phyloP scores from a whole-genome alignment of 441 rosid genomes.

The Eugenia klotzschiana region DNA sequence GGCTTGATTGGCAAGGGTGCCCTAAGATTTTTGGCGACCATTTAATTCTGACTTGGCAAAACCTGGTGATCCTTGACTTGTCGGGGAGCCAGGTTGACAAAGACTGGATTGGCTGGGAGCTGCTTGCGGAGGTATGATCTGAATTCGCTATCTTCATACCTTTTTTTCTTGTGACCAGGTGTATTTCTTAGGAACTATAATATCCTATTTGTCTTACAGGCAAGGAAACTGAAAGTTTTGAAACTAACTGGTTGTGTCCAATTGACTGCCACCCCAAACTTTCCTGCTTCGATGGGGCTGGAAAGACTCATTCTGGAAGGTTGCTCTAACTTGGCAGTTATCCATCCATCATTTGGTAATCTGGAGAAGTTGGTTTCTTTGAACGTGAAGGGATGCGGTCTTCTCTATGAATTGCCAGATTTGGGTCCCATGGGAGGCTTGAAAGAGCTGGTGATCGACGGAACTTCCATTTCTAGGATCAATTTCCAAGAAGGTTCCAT shows the following conservation, averaged over 20 bases:
- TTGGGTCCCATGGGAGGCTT: neutral
- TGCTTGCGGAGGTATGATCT: accelerated
- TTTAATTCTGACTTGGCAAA: accelerated
- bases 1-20: neutral
- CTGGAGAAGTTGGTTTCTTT: neutral
- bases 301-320: neutral
- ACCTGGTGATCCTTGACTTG: neutral
- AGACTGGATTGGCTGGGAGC: neutral
- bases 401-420: accelerated
- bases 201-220: neutral
- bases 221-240: neutral
- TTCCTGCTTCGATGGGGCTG: neutral
- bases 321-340: neutral
- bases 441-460: neutral
- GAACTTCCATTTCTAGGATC: neutral
- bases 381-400: neutral
- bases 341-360: neutral
- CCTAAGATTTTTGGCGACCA: neutral
- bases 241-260: neutral
- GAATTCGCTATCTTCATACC: neutral
- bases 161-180: accelerated
- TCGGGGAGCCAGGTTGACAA: neutral
- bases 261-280: neutral
- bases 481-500: neutral
- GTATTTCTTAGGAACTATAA: neutral